Base-by-base conservation (phyloP, 1,284 basidiomycete species). In the Pterulicium gracile region DNA sequence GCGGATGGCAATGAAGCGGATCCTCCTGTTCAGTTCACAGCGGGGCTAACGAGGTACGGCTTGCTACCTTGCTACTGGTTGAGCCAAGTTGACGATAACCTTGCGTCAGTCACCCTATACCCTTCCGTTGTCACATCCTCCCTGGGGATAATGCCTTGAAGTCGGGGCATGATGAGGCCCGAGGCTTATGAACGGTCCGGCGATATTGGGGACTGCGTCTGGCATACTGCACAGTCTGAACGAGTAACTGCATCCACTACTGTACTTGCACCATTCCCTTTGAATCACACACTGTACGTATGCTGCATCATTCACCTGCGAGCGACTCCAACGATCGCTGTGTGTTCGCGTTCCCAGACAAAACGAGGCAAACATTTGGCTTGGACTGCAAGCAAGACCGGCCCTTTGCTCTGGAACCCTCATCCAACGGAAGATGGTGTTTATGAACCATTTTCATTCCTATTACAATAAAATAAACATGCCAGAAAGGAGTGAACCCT, bases 1-100 rank as follows among this genome's bases (percentile, higher is more conserved):
- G 27, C 70, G 17, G 54, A 60, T 17, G 75, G 74, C 10, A 59
- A 61, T 2, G 56, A 61, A 7, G 52, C 72, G 7, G 73, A 77
- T 15, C 47, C 74, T 72, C 13, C n/a, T 7, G 27, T 32, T n/a
- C 27, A 32, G n/a, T n/a, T 10, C 7, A 32, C 27, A 32, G 27
- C n/a, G 27, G 27, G 27, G 15, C n/a, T 39, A 7, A 39, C 5
- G 7, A 15, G n/a, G 36, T 39, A 17, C 5, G 36, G n/a, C 27
- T 32, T n/a, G n/a, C 27, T 32, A 32, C 27, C 27, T 32, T n/a
- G 27, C 27, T 32, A n/a, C 27, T n/a, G 7, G n/a, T 32, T n/a
- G 10, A n/a, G n/a, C 27, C n/a, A 10, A 32, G 7, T 32, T 32
- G n/a, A 7, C 7, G 7, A 7, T 10, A 32, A 32, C n/a, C n/a